Conservation (phyloP, 2,329 filamentous ascomycete genomes). For the Exophiala calicioides region DNA sequence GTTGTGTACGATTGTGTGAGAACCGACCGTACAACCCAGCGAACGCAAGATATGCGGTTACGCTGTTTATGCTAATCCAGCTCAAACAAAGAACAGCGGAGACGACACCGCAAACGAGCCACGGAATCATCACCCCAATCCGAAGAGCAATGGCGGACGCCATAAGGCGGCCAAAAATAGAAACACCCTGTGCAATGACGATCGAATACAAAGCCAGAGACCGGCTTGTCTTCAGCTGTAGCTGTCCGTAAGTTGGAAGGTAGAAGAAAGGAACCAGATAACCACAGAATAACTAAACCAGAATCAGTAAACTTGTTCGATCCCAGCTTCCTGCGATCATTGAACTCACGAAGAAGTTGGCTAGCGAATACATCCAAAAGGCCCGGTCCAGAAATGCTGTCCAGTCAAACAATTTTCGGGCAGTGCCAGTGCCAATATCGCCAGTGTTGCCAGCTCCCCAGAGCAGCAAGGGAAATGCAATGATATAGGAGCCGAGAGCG, state of each 20-base stretch:
- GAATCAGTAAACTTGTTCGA: conserved; percentile 4
- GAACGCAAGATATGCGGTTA: conserved; percentile 59
- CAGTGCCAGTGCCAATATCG: conserved; percentile 41
- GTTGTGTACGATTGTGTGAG: neutral
- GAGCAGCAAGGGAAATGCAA: conserved; percentile 31
- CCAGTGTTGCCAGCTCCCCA: conserved; percentile 31
- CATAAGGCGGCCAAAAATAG: conserved; percentile 55
- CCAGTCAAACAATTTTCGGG: conserved; percentile 47
- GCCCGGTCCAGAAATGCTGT: conserved; percentile 48
- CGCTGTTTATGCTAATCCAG: conserved; percentile 57
- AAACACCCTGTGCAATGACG: conserved; percentile 62
- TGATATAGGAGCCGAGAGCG: conserved; percentile 36
- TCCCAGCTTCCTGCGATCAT: too few species aligned
- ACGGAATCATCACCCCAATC: conserved; percentile 58
- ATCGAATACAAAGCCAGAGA: conserved; percentile 56
- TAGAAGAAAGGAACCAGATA: conserved; percentile 52
- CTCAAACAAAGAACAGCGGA: conserved; percentile 45
- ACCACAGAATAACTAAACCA: conserved; percentile 41
- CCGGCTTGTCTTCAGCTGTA: conserved; percentile 37
- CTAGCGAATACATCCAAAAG: conserved; percentile 43
- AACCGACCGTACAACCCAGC: conserved; percentile 54
- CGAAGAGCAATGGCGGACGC: conserved; percentile 58
- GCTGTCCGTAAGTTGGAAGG: conserved; percentile 39
- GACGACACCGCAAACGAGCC: conserved; percentile 47
- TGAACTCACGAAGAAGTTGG: conserved; percentile 36